Percentiles rank a stretch among this genome's conserved stretches.
Evolutionary conservation across 2,329 filamentous ascomycete genomes (phyloP).

Genomic region (Fulvia fulva): DNA sequence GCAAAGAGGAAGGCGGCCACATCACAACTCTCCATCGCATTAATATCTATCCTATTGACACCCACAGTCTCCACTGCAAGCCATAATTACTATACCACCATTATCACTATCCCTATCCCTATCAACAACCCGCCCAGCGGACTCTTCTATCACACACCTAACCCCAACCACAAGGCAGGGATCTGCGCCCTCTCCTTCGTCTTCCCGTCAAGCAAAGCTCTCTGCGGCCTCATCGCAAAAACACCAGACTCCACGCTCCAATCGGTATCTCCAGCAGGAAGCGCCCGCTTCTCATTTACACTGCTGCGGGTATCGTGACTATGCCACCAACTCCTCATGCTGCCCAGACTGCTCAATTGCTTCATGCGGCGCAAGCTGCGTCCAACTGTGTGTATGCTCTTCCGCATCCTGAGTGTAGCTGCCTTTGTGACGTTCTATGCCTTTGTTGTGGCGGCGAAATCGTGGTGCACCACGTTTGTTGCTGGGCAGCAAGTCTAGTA

Average conservation of each 20-base stretch:
- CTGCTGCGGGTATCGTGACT: neutral
- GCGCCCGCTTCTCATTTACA: neutral
- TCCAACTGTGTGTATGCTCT: neutral
- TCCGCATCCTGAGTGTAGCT: neutral
- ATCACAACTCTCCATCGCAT: neutral
- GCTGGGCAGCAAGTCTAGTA: slow-evolving; percentile 28
- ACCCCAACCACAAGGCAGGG: neutral
- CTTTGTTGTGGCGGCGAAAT: neutral
- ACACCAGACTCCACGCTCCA: neutral
- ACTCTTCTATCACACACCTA: neutral
- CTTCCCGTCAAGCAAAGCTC: neutral
- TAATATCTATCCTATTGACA: neutral
- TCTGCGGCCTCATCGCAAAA: neutral
- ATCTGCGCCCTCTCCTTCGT: neutral
- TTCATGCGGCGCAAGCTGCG: neutral
- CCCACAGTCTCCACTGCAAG: neutral
- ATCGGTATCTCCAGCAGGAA: neutral
- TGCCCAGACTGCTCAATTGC: neutral
- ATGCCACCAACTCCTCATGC: neutral
- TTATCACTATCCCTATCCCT: neutral
- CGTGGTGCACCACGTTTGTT: neutral
- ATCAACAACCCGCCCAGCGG: neutral
- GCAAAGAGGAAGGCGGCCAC: neutral
- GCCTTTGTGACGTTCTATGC: neutral
- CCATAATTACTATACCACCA: neutral